Evolutionary conservation across 2,329 filamentous ascomycete species (phyloP).

Genomic region (Stagonosporopsis chrysanthemi): DNA sequence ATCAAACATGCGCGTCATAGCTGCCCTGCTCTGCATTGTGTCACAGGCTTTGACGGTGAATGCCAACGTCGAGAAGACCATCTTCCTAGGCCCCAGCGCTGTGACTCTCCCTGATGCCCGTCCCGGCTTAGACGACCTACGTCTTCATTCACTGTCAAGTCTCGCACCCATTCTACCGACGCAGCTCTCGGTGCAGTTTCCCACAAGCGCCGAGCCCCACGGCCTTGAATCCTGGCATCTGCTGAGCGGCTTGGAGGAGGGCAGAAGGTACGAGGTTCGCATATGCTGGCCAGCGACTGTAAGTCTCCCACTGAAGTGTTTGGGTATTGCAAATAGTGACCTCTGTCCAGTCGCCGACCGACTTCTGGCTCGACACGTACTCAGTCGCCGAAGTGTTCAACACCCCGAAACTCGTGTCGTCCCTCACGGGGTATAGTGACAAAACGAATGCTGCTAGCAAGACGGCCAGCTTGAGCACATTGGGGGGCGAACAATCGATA

Average conservation of each 20-base stretch:
- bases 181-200: slow-evolving; percentile 72
- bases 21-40: slow-evolving; percentile 41
- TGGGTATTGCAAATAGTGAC: slow-evolving; percentile 24
- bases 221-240: slow-evolving; percentile 80
- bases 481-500: slow-evolving; percentile 55
- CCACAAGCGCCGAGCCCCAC: slow-evolving; percentile 58
- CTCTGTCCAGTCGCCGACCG: slow-evolving; percentile 77
- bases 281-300: slow-evolving; percentile 95
- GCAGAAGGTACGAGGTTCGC: slow-evolving; percentile 86
- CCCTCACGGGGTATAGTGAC: slow-evolving; percentile 69
- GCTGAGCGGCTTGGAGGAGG: slow-evolving; percentile 72
- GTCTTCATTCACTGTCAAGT: slow-evolving; percentile 71
- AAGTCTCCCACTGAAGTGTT: slow-evolving; percentile 51
- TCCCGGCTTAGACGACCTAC: slow-evolving; percentile 66
- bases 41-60: slow-evolving; percentile 45
- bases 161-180: slow-evolving; percentile 63
- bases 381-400: slow-evolving; percentile 68
- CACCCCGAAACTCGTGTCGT: slow-evolving; percentile 68
- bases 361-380: slow-evolving; percentile 74
- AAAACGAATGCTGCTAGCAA: slow-evolving; percentile 50
- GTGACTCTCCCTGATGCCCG: slow-evolving; percentile 63
- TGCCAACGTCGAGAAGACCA: slow-evolving; percentile 89
- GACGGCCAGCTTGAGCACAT: slow-evolving; percentile 1
- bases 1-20: slow-evolving; percentile 46
- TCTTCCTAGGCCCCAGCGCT: slow-evolving; percentile 77